These are phyloP conservation scores for Claviceps cyperi DNA, from an alignment of 2,329 filamentous ascomycete genomes.

Conservation along the genomic window DNA sequence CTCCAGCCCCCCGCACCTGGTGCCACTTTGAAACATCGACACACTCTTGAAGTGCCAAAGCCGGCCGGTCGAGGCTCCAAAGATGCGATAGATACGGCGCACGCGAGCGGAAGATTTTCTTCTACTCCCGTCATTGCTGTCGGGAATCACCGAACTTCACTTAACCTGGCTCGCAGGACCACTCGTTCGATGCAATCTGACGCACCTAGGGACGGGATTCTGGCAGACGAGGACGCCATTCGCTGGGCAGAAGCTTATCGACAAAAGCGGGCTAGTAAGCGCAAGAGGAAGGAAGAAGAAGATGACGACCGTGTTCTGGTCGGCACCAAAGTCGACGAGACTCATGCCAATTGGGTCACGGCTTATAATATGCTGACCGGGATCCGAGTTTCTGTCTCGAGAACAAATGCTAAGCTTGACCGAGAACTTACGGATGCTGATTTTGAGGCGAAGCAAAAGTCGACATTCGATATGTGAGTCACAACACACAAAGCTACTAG, in stretches of 20 bases:
- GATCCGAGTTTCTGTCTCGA: conserved; percentile 89
- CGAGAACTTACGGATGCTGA: conserved; percentile 79
- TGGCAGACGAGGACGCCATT: conserved; percentile 78
- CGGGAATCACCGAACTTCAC: conserved; percentile 59
- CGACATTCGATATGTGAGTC: conserved; percentile 91
- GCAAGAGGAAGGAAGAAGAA: conserved; percentile 67
- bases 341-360: conserved; percentile 92
- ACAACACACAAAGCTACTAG: background rate
- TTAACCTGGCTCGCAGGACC: conserved; percentile 64
- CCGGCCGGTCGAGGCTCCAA: conserved; percentile 53
- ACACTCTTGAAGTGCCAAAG: conserved; percentile 80
- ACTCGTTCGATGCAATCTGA: conserved; percentile 82
- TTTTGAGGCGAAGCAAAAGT: conserved; percentile 91
- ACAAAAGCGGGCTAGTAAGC: conserved; percentile 80
- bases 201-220: conserved; percentile 64
- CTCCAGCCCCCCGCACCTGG: conserved; percentile 30
- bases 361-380: conserved; percentile 99
- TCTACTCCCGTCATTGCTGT: conserved; percentile 41
- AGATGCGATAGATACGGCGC: conserved; percentile 53
- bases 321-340: conserved; percentile 94
- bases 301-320: conserved; percentile 92
- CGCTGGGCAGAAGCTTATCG: conserved; percentile 88
- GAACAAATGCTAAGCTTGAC: conserved; percentile 94
- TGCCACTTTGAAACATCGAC: conserved; percentile 58
- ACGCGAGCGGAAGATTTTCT: conserved; percentile 70